Evolutionary conservation across 305 asterid genomes (phyloP).

Genomic region (Fraxinus baroniana): DNA sequence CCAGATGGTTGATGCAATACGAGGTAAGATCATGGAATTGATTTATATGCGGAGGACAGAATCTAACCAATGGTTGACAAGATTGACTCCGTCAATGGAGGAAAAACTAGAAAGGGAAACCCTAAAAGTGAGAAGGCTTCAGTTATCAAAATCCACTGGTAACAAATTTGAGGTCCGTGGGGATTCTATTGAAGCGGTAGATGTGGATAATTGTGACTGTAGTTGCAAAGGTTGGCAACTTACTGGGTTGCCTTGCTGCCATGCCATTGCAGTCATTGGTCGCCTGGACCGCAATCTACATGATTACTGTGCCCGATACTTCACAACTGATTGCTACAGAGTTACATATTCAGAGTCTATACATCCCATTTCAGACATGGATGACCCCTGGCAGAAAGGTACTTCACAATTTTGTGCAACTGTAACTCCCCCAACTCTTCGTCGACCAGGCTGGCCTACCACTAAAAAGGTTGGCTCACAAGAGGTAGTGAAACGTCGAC

Average conservation of each 20-base stretch:
- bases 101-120: slow-evolving; percentile 66
- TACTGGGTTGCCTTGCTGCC: slow-evolving; percentile 83
- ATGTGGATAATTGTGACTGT: slow-evolving; percentile 59
- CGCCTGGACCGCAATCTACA: slow-evolving; percentile 52
- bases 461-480: slow-evolving; percentile 61
- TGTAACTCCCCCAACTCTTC: slow-evolving; percentile 85
- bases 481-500: slow-evolving; percentile 64
- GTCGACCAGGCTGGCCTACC: slow-evolving; percentile 93
- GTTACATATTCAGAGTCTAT: slow-evolving; percentile 68
- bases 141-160: slow-evolving; percentile 41
- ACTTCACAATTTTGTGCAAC: slow-evolving; percentile 46
- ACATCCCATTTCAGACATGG: slow-evolving; percentile 53
- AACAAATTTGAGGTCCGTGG: slow-evolving; percentile 75
- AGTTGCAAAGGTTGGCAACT: slow-evolving; percentile 78
- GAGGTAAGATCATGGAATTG: slow-evolving; percentile 31
- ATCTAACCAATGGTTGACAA: slow-evolving; percentile 63
- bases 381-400: slow-evolving; percentile 44
- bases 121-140: slow-evolving; percentile 44
- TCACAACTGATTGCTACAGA: slow-evolving; percentile 61
- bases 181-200: slow-evolving; percentile 61
- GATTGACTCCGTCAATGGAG: slow-evolving; percentile 80
- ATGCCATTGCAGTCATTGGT: slow-evolving; percentile 63
- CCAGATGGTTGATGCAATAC: slow-evolving; percentile 80
- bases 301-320: slow-evolving; percentile 69
- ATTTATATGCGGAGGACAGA: slow-evolving; percentile 49